Percentiles rank a stretch among this genome's conserved stretches.
These are phyloP conservation scores for Aspergillus spinulosporus DNA, from an alignment of 2,329 filamentous ascomycete species.

Conservation along the genomic window DNA sequence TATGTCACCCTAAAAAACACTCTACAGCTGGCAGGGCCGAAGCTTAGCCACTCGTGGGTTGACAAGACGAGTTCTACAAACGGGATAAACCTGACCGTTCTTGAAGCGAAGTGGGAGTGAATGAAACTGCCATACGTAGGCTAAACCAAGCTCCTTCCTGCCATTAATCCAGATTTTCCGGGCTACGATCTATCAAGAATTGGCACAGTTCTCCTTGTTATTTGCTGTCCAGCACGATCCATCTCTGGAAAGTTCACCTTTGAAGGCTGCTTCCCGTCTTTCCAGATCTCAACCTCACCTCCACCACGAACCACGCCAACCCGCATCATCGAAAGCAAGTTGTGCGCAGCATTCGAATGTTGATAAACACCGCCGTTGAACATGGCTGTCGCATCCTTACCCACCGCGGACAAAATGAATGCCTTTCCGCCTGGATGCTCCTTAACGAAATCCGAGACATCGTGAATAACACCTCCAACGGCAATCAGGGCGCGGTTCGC, in stretches of 20 bases:
- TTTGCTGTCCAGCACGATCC: constrained; percentile 77
- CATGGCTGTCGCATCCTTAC: constrained; percentile 20
- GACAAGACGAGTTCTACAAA: too few species aligned
- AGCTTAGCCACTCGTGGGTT: too few species aligned
- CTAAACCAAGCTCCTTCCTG: too few species aligned
- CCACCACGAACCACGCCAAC: constrained; percentile 83
- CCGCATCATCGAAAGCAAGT: constrained; percentile 82
- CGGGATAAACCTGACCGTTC: too few species aligned
- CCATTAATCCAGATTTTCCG: too few species aligned
- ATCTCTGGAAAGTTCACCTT: constrained; percentile 51
- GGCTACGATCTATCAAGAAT: too few species aligned
- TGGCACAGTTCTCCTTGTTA: constrained; percentile 62
- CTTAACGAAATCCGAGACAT: constrained; percentile 17
- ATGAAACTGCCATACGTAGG: too few species aligned
- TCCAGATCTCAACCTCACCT: constrained; percentile 91
- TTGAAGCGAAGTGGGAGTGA: too few species aligned
- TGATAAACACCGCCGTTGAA: constrained; percentile 22
- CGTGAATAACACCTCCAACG: constrained; percentile 19
- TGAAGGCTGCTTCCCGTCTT: constrained; percentile 69
- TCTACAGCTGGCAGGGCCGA: too few species aligned
- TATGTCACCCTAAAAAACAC: too few species aligned
- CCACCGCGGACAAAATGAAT: constrained; percentile 9
- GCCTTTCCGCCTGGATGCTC: constrained; percentile 18
- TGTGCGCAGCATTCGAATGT: constrained; percentile 67
- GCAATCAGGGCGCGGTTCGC: constrained; percentile 2